Conservation (phyloP, 352 stramenopile species). For the Phytophthora syringae region DNA sequence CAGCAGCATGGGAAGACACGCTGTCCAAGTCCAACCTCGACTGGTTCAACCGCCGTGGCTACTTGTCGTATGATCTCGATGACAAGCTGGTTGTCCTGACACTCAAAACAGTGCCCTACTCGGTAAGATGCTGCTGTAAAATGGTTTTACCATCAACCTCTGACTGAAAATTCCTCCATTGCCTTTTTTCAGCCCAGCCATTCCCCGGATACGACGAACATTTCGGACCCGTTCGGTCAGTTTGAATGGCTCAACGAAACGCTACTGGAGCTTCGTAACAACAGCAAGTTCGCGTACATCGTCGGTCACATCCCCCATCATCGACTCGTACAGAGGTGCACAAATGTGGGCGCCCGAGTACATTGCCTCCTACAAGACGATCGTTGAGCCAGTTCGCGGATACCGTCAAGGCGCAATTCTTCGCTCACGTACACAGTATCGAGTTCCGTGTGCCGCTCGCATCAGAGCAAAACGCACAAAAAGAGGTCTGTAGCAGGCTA, state of each 20-base stretch:
- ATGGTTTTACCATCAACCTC: neutral
- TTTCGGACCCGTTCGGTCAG: conserved; percentile 86
- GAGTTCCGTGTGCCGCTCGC: conserved; percentile 80
- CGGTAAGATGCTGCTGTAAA: conserved; percentile 36
- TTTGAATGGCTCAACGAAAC: conserved; percentile 90
- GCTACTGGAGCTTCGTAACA: conserved; percentile 47
- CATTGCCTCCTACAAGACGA: conserved; percentile 74
- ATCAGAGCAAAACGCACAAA: conserved; percentile 21
- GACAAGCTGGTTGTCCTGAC: conserved; percentile 67
- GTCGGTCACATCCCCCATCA: conserved; percentile 91
- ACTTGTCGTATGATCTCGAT: conserved; percentile 62
- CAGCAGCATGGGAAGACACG: conserved; percentile 53
- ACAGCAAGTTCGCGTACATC: conserved; percentile 75
- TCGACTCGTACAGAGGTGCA: conserved; percentile 86
- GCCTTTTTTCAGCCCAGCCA: conserved; percentile 52
- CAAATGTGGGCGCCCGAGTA: conserved; percentile 88
- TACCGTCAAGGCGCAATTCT: conserved; percentile 86
- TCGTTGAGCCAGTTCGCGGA: conserved; percentile 64
- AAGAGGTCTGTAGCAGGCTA: conserved; percentile 4
- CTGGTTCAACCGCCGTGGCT: conserved; percentile 57
- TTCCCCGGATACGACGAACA: conserved; percentile 58
- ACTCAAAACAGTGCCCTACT: conserved; percentile 82
- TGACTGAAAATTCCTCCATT: too few species aligned
- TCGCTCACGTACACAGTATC: conserved; percentile 92
- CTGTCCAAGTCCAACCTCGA: conserved; percentile 60